Evolutionary conservation across 1,284 basidiomycete genomes (phyloP), one percentile per base, ranked within the genome.

Genomic region (Coniferiporia sulphurascens): DNA sequence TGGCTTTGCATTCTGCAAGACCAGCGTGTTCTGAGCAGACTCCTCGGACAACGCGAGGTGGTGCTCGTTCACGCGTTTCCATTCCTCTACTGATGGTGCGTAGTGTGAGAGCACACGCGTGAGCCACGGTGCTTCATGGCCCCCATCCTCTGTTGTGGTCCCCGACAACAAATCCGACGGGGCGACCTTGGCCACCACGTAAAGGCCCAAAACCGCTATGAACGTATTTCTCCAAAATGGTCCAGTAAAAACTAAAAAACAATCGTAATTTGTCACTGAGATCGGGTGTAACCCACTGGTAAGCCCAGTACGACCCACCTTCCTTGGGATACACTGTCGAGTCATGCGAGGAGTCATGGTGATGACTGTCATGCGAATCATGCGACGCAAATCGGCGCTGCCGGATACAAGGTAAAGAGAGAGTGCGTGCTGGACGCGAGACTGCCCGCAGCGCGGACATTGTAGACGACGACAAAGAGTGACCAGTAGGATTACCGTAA

Each of bases 221-320:
- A 84, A 64, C 6, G 80, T 78, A 61, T 82, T 83, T 44, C 82
- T 74, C 88, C 87, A 89, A 64, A 84, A 79, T 27, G 82, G 74
- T 22, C 79, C 80, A 34, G 73, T 72, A 68, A 89, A 89, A 35
- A 78, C 88, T 76, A 49, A 3, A 48, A 38, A 52, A 45, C 4
- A 17, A 10, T 48, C 41, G 15, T 12, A 4, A 21, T 22, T 10
- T 6, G 34, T 44, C 8, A 32, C 17, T 52, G 22, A n/a, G 21
- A 34, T 10, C 21, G 21, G 8, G 44, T 17, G 44, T 46, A 9
- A n/a, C 44, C 44, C 44, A n/a, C 44, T 22, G 15, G 21, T 61
- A 41, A 13, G 56, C 9, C 43, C 22, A 44, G 12, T 15, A 21
- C 44, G 21, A 44, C 59, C 45, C 35, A 62, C 60, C 48, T 55